These are phyloP conservation scores for Sungouiozyma ichnusensis DNA, from an alignment of 805 yeast genomes.

Conservation along the genomic window DNA sequence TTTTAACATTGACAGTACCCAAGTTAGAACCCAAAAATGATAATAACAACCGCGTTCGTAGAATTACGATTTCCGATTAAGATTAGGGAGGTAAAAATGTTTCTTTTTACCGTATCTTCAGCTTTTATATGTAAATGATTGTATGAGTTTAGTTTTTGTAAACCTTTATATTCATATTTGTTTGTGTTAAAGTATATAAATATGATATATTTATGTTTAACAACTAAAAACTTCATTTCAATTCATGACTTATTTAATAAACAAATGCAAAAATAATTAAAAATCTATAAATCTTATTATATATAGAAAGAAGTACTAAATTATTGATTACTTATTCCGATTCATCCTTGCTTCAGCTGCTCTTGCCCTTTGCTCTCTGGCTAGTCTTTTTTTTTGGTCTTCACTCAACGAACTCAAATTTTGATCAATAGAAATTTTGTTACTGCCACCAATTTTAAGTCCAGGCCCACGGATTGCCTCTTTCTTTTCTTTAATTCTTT, in stretches of 20 bases:
- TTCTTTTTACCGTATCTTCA: not conserved
- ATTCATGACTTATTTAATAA: too few relatives aligned
- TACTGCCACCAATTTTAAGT: conserved; percentile 18
- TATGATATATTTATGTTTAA: too few relatives aligned
- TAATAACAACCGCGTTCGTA: conserved; percentile 16
- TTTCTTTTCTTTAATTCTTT: conserved; percentile 12
- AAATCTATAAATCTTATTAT: not conserved
- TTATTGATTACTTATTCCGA: conserved; percentile 1
- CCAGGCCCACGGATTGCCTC: conserved; percentile 31
- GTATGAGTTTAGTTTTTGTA: too few relatives aligned
- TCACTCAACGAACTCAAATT: conserved; percentile 56
- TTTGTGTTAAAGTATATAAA: too few relatives aligned
- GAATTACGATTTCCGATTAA: conserved; percentile 23
- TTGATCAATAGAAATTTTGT: conserved; percentile 21
- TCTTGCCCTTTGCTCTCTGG: conserved; percentile 91
- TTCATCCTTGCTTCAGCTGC: conserved; percentile 84
- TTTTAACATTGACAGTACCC: conserved; percentile 34
- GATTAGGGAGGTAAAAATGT: conserved; percentile 17
- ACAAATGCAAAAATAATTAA: too few relatives aligned
- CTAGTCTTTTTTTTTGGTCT: conserved; percentile 63
- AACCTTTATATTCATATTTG: too few relatives aligned
- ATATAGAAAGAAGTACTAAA: too few relatives aligned
- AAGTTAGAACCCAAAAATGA: conserved; percentile 25
- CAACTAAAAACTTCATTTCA: too few relatives aligned
- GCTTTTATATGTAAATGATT: too few relatives aligned